A percentile compares a stretch with the other conserved stretches of the same genome.
phyloP scores from a whole-genome alignment of 31 red algal species.

The Porphyra umbilicalis region DNA sequence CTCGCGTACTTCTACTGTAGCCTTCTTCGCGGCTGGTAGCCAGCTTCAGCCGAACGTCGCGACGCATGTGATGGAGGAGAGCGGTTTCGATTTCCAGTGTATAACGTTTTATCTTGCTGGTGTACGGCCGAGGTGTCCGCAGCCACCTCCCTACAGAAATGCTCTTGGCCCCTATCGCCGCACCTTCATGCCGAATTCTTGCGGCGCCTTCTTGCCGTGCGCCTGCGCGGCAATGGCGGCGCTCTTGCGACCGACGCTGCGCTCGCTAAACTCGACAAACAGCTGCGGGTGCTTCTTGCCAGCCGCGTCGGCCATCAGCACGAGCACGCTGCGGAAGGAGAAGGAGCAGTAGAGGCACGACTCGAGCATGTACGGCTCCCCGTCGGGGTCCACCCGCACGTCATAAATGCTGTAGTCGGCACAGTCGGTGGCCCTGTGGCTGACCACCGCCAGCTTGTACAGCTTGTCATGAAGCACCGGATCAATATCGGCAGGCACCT shows the following conservation, averaged over 20 bases:
- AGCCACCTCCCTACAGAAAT: too few species aligned
- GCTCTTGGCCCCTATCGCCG: not conserved
- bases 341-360: slow-evolving; percentile 76
- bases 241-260: not conserved
- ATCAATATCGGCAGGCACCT: slow-evolving; percentile 23
- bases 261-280: slow-evolving; percentile 2
- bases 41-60: too few species aligned
- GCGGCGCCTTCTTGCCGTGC: not conserved
- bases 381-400: slow-evolving; percentile 35
- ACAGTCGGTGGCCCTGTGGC: slow-evolving; percentile 52
- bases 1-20: too few species aligned
- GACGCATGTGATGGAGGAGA: too few species aligned
- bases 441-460: slow-evolving; percentile 5
- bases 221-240: not conserved
- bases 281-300: slow-evolving; percentile 1
- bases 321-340: slow-evolving; percentile 34
- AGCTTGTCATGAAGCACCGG: slow-evolving; percentile 30
- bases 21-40: too few species aligned
- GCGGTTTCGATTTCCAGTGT: too few species aligned
- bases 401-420: slow-evolving; percentile 72
- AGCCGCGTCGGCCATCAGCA: slow-evolving; percentile 25
- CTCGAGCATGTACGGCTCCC: slow-evolving; percentile 57
- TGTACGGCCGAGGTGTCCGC: too few species aligned
- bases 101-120: too few species aligned
- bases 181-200: not conserved